These are phyloP conservation scores for Azolla pinnata DNA, from an alignment of 75 land plant genomes.

Conservation along the genomic window DNA sequence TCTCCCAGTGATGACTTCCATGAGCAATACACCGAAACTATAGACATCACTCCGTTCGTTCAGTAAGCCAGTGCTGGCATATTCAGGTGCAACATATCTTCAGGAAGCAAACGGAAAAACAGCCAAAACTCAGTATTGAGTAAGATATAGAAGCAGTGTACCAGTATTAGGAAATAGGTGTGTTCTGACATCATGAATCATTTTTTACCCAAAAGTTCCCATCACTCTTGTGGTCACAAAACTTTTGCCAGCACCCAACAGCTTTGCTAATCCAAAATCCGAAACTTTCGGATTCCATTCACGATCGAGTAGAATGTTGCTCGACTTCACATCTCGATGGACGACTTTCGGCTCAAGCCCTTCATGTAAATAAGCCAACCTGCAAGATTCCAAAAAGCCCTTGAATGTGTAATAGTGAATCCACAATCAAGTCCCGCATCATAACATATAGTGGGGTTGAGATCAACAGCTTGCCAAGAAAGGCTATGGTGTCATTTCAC, in stretches of 20 bases:
- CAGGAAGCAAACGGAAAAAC: too few relatives aligned
- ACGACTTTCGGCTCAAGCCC: constrained; percentile 92
- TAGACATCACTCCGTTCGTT: constrained; percentile 80
- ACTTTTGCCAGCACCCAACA: constrained; percentile 59
- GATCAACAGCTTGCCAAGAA: too few relatives aligned
- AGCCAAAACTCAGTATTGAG: too few relatives aligned
- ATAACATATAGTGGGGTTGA: too few relatives aligned
- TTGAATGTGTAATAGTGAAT: too few relatives aligned
- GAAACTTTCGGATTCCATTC: constrained; percentile 85
- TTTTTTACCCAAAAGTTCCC: constrained; percentile 78
- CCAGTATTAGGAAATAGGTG: background rate
- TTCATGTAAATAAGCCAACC: constrained; percentile 81
- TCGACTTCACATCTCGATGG: constrained; percentile 79
- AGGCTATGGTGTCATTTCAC: too few relatives aligned
- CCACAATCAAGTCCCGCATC: too few relatives aligned
- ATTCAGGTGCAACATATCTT: constrained; percentile 88
- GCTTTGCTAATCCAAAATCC: constrained; percentile 87
- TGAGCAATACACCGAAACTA: constrained; percentile 76
- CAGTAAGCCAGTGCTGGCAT: constrained; percentile 81
- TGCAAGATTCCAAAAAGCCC: constrained; percentile 21
- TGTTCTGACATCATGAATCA: background rate
- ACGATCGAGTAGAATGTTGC: constrained; percentile 74
- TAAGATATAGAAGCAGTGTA: background rate
- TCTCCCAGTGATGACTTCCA: constrained; percentile 83
- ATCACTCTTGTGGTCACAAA: constrained; percentile 78